These are phyloP conservation scores for Luzula sylvatica DNA, from an alignment of 176 grass and related monocot genomes.

Conservation along the genomic window DNA sequence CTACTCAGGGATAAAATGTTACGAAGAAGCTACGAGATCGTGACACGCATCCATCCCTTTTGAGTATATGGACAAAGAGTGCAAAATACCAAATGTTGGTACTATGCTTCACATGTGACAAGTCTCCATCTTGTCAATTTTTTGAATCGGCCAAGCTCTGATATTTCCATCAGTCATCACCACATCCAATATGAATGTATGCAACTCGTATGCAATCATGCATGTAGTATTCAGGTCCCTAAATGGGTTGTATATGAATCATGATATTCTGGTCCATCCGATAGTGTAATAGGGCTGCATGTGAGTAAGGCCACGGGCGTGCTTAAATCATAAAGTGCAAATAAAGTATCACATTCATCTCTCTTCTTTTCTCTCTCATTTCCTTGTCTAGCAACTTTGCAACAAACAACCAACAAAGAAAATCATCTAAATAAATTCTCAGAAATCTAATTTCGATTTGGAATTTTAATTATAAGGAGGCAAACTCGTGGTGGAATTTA, in stretches of 20 bases:
- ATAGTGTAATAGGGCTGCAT: background rate
- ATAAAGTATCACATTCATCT: constrained; percentile 5
- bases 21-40: background rate
- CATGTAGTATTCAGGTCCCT: too few relatives aligned
- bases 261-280: background rate
- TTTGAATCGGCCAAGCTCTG: background rate
- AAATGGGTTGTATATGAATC: too few relatives aligned
- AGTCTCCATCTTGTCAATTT: background rate
- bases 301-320: constrained; percentile 5
- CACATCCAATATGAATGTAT: background rate
- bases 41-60: background rate
- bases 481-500: too few relatives aligned
- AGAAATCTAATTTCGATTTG: too few relatives aligned
- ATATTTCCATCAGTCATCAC: too few relatives aligned
- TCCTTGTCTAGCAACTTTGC: background rate
- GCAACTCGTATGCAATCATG: too few relatives aligned
- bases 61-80: background rate
- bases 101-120: constrained; percentile 21
- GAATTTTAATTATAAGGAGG: too few relatives aligned
- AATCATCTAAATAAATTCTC: too few relatives aligned
- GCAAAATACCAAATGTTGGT: background rate
- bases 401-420: too few relatives aligned
- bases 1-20: too few relatives aligned
- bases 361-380: background rate
- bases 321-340: constrained; percentile 11